phyloP scores from a whole-genome alignment of 331 rosid species.

The Spiraea crenata region DNA sequence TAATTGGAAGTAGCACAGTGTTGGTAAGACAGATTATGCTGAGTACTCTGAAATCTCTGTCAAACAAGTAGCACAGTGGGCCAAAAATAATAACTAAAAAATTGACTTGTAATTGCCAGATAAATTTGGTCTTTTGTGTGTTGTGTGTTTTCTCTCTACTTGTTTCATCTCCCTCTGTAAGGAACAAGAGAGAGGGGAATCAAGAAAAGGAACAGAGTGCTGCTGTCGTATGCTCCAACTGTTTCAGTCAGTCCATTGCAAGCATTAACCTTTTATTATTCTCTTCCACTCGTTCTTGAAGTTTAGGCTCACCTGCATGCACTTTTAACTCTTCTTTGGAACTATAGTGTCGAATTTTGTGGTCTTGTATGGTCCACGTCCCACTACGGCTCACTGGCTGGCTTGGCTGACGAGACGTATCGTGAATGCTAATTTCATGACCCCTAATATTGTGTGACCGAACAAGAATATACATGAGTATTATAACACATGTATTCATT shows the following conservation, averaged over 20 bases:
- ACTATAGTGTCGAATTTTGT: slow-evolving; percentile 21
- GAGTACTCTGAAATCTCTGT: slow-evolving; percentile 13
- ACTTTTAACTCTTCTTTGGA: slow-evolving; percentile 19
- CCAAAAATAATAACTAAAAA: slow-evolving; percentile 1
- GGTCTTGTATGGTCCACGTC: slow-evolving; percentile 30
- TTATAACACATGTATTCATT: too few species aligned
- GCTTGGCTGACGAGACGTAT: slow-evolving; percentile 4
- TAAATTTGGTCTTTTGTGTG: not conserved
- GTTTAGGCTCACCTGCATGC: slow-evolving; percentile 9
- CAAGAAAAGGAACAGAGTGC: not conserved
- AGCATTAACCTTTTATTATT: slow-evolving; percentile 9
- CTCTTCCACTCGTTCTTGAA: slow-evolving; percentile 15
- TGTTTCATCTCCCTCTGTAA: not conserved
- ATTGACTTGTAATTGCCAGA: not conserved
- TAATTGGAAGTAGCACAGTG: not conserved
- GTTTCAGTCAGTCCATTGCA: slow-evolving; percentile 13
- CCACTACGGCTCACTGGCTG: slow-evolving; percentile 40
- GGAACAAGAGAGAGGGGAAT: not conserved
- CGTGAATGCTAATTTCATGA: slow-evolving; percentile 11
- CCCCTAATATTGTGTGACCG: not conserved
- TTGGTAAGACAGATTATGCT: not conserved
- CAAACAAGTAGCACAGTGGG: slow-evolving; percentile 17
- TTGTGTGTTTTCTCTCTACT: not conserved
- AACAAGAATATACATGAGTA: too few species aligned
- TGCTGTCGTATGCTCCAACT: not conserved